Base-by-base conservation (phyloP, 768 basidiomycete genomes). In the Lentinula detonsa region DNA sequence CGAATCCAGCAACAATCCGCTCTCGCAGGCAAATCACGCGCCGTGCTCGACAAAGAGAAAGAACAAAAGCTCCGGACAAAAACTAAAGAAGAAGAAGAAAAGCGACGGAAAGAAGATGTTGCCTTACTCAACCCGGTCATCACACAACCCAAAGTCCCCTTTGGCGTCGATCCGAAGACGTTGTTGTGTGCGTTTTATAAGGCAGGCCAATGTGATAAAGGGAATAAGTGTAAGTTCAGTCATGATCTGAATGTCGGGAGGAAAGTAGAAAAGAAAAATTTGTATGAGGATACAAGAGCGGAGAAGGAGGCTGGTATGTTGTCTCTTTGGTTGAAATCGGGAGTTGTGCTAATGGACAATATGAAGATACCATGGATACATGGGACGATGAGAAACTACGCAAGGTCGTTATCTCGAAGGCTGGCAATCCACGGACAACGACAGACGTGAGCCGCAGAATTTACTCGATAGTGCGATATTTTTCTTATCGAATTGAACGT, bases 301-400 rank as follows among this genome's bases (percentile, higher is more conserved):
- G 91, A 94, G 63, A 90, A 95, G 74, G 69, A 82, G 66, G 72
- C 76, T 55, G 92, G 93, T 91, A 63, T 31, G 83, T 75, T 23
- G 4, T 28, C 67, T 43, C 40, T 15, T 61, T 52, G 34, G 43
- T 60, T 37, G 21, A 16, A 18, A 0, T 0, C 28, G 37, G 37
- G 37, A 8, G 1, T 39, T 37, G 31, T 11, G 13, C 39, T 33
- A 11, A 16, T 57, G 6, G 39, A 60, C 11, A 11, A 9, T 15
- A 45, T 45, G 59, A 23, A 40, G 95, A 98, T 75, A 95, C 93
- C 10, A 98, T 98, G 97, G 95, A 97, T 67, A 86, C 78, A 63
- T 99, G 97, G 97, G 94, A 97, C 74, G 91, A 98, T 63, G 94
- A 88, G 68, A 98, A 98, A 75, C 77, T 99, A 60, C 81, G 85